Percentiles rank a stretch among this genome's conserved stretches.
Evolutionary conservation across 2,329 filamentous ascomycete genomes (phyloP).

Genomic region (Colletotrichum tamarilloi): DNA sequence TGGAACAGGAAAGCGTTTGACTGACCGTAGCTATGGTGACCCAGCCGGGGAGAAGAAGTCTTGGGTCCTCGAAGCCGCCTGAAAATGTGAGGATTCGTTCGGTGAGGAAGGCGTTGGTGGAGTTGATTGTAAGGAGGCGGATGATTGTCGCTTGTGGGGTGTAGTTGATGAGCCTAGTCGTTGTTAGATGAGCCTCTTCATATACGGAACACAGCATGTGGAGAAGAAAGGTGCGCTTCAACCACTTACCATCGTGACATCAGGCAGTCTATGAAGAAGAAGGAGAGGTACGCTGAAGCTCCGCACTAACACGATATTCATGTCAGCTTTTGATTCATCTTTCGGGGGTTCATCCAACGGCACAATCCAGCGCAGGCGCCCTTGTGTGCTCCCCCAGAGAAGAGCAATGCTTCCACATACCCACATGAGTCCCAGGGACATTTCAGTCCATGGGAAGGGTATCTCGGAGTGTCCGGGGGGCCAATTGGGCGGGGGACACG

Average conservation of each 20-base stretch:
- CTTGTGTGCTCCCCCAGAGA: background rate
- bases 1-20: constrained; percentile 26
- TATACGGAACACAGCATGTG: background rate
- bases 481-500: constrained; percentile 29
- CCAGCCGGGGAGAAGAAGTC: constrained; percentile 81
- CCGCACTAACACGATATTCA: constrained; percentile 66
- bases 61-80: constrained; percentile 76
- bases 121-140: constrained; percentile 80
- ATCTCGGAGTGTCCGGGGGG: constrained; percentile 31
- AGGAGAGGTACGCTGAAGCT: constrained; percentile 81
- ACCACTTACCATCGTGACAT: constrained; percentile 79
- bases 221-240: constrained; percentile 38
- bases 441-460: constrained; percentile 69
- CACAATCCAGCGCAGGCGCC: background rate
- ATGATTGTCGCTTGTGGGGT: constrained; percentile 84
- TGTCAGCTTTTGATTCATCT: constrained; percentile 11
- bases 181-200: constrained; percentile 19
- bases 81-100: constrained; percentile 77
- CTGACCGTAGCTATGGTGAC: constrained; percentile 79
- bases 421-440: constrained; percentile 79
- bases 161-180: constrained; percentile 80
- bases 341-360: constrained; percentile 30
- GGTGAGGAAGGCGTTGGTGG: constrained; percentile 79
- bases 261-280: constrained; percentile 86
- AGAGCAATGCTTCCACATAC: constrained; percentile 54